A percentile compares a stretch with the other conserved stretches of the same genome.
Evolutionary conservation across 1,139 yeast genomes (phyloP).

Genomic region (Yamadazyma dushanensis): DNA sequence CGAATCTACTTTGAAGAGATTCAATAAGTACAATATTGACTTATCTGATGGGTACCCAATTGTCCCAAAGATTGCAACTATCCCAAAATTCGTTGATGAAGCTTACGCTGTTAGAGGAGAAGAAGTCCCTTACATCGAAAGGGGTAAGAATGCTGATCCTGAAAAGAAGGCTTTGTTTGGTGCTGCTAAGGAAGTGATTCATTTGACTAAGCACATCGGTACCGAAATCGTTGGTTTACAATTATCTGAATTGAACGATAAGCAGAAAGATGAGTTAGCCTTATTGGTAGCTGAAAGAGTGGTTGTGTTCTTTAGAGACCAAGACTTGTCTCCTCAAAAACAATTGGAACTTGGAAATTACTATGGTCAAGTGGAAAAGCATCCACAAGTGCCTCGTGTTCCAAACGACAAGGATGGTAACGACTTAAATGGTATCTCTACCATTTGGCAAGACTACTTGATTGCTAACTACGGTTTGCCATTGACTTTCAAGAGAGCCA

Average conservation of each 20-base stretch:
- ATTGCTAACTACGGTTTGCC: constrained; percentile 22
- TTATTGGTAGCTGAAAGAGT: constrained; percentile 44
- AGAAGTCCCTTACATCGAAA: constrained; percentile 42
- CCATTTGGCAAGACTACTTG: constrained; percentile 52
- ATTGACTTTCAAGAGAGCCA: constrained; percentile 30
- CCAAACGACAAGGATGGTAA: constrained; percentile 24
- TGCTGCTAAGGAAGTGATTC: constrained; percentile 50
- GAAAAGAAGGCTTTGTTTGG: constrained; percentile 52
- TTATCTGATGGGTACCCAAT: constrained; percentile 35
- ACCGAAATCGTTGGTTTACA: constrained; percentile 59
- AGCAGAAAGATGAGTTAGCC: constrained; percentile 54
- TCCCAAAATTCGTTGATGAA: constrained; percentile 56
- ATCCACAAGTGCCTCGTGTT: constrained; percentile 38
- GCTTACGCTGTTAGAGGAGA: constrained; percentile 45
- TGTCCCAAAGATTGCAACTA: constrained; percentile 24
- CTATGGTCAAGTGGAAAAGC: constrained; percentile 46
- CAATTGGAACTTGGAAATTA: constrained; percentile 47
- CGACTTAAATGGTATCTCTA: constrained; percentile 40
- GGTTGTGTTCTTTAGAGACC: constrained; percentile 44
- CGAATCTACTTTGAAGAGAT: constrained; percentile 22
- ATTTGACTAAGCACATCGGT: constrained; percentile 52
- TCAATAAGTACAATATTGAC: constrained; percentile 29
- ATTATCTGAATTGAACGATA: constrained; percentile 44
- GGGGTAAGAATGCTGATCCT: constrained; percentile 52
- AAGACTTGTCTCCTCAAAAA: constrained; percentile 42